Conservation (phyloP, 1,284 basidiomycete genomes). For the Chalciporus piperatoides region DNA sequence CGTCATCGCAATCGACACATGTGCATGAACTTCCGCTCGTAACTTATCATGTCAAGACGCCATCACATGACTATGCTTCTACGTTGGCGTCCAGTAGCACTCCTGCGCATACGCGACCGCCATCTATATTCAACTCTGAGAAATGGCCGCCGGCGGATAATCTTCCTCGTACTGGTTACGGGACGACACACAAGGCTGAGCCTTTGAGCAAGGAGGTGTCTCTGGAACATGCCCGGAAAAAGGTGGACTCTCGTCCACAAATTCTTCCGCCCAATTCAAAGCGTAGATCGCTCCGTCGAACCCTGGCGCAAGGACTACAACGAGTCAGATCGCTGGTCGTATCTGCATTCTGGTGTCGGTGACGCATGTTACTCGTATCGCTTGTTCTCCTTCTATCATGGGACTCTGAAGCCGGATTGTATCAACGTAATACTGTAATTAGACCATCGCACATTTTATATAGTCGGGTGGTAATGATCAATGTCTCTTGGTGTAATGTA, state of each 20-base stretch:
- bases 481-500: slow-evolving; percentile 16
- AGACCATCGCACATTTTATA: slow-evolving; percentile 6
- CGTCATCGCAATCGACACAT: slow-evolving; percentile 27
- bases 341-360: slow-evolving; percentile 33
- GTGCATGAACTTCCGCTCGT: slow-evolving; percentile 19
- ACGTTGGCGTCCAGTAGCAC: slow-evolving; percentile 29
- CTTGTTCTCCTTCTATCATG: slow-evolving; percentile 14
- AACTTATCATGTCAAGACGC: slow-evolving; percentile 18
- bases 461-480: slow-evolving; percentile 4
- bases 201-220: slow-evolving; percentile 24
- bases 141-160: slow-evolving; percentile 25
- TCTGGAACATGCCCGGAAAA: slow-evolving; percentile 23
- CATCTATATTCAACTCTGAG: slow-evolving; percentile 32
- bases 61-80: slow-evolving; percentile 29
- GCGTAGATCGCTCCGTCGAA: slow-evolving; percentile 23
- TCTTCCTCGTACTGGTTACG: slow-evolving; percentile 23
- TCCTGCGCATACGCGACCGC: slow-evolving; percentile 35
- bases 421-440: slow-evolving; percentile 25
- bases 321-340: slow-evolving; percentile 31
- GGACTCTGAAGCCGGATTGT: slow-evolving; percentile 29
- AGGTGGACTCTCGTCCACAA: slow-evolving; percentile 20
- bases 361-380: slow-evolving; percentile 11
- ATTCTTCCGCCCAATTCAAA: slow-evolving; percentile 27
- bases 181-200: slow-evolving; percentile 25
- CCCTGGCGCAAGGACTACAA: slow-evolving; percentile 25